These are phyloP conservation scores for Coemansia sp. DNA, from an alignment of 192 early-diverging fungal genomes.

Conservation along the genomic window DNA sequence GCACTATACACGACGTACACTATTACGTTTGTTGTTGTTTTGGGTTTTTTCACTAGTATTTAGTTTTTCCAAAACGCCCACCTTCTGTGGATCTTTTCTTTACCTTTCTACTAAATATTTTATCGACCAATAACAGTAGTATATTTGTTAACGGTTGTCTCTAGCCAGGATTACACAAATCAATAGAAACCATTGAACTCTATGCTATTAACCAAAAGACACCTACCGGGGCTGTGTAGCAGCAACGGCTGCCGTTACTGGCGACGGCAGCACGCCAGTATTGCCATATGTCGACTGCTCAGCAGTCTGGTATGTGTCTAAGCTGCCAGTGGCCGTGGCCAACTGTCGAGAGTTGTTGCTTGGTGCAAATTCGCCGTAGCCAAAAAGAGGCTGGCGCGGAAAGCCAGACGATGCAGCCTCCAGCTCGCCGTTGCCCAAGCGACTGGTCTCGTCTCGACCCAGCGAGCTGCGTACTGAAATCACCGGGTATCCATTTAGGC, in stretches of 20 bases:
- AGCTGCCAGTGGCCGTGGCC: slow-evolving; percentile 20
- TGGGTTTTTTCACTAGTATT: too few relatives aligned
- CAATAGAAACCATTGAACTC: too few relatives aligned
- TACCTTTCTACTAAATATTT: too few relatives aligned
- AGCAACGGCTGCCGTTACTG: not conserved
- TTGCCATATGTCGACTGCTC: slow-evolving; percentile 21
- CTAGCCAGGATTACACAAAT: too few relatives aligned
- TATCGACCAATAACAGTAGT: too few relatives aligned
- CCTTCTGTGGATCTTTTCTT: too few relatives aligned
- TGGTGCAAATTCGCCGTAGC: slow-evolving; percentile 43
- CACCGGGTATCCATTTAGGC: slow-evolving; percentile 37
- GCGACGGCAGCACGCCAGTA: slow-evolving; percentile 3
- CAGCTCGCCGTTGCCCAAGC: not conserved
- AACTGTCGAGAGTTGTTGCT: slow-evolving; percentile 9
- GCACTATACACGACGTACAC: too few relatives aligned
- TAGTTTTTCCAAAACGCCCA: too few relatives aligned
- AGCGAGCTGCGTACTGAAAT: slow-evolving; percentile 10
- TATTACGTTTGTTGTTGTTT: too few relatives aligned
- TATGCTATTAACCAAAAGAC: not conserved
- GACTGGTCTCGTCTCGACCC: slow-evolving; percentile 1
- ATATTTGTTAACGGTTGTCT: too few relatives aligned
- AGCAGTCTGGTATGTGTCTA: slow-evolving; percentile 43
- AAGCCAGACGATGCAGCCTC: slow-evolving; percentile 3
- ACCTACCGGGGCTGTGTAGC: not conserved
- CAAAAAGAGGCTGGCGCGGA: slow-evolving; percentile 16